These are phyloP conservation scores for Trichoderma parareesei DNA, from an alignment of 495 filamentous ascomycete species.

Conservation along the genomic window DNA sequence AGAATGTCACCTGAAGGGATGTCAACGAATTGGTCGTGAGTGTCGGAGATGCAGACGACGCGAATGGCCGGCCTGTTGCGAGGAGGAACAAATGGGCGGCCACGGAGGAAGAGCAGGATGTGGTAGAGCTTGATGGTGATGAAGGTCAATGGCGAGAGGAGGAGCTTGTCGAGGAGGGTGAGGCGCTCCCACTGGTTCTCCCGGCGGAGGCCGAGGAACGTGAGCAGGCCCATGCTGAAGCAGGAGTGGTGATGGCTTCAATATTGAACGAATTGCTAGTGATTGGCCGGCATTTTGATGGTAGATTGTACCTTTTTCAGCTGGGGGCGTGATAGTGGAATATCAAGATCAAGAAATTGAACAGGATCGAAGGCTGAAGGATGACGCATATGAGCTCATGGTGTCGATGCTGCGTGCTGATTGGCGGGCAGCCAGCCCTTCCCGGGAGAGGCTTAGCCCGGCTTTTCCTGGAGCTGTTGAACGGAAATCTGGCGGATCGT, in stretches of 20 bases:
- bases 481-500: not conserved
- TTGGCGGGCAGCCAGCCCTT: not conserved
- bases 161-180: slow-evolving; percentile 39
- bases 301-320: not conserved
- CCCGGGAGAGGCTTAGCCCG: not conserved
- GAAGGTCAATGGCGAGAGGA: slow-evolving; percentile 44
- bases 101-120: slow-evolving; percentile 54
- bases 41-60: slow-evolving; percentile 86
- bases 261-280: not conserved
- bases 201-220: slow-evolving; percentile 30
- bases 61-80: slow-evolving; percentile 49
- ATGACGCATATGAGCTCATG: slow-evolving; percentile 2
- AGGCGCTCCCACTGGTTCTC: slow-evolving; percentile 40
- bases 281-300: not conserved
- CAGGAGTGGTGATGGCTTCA: not conserved
- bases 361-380: not conserved
- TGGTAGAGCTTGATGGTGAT: slow-evolving; percentile 47
- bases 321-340: too few relatives aligned
- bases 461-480: not conserved
- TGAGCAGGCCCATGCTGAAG: slow-evolving; percentile 27
- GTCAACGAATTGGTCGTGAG: slow-evolving; percentile 54
- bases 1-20: slow-evolving; percentile 76
- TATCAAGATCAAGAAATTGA: not conserved
- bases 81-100: slow-evolving; percentile 47
- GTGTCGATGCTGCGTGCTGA: not conserved